phyloP scores from a whole-genome alignment of 2,329 filamentous ascomycete species.

The Exophiala sp. region DNA sequence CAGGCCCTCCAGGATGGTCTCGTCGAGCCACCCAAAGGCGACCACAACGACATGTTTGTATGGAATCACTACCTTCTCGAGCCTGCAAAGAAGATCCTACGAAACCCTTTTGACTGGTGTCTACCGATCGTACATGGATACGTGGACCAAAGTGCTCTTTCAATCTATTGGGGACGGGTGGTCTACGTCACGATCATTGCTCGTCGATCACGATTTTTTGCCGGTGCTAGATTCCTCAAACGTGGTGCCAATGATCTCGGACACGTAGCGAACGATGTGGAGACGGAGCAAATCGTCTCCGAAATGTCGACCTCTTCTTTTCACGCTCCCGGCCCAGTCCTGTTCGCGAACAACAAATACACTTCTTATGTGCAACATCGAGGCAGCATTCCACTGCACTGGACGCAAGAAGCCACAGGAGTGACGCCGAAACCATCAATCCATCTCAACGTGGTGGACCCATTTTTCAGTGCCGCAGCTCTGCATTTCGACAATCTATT shows the following conservation, averaged over 20 bases:
- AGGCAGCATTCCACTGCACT: constrained; percentile 93
- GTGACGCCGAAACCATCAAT: constrained; percentile 97
- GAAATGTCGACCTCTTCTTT: constrained; percentile 94
- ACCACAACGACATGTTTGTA: constrained; percentile 93
- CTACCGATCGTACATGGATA: constrained; percentile 93
- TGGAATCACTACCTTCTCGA: constrained; percentile 91
- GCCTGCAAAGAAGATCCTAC: constrained; percentile 66
- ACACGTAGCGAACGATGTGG: constrained; percentile 96
- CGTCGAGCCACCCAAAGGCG: constrained; percentile 56
- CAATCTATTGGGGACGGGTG: constrained; percentile 74
- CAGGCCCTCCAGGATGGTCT: constrained; percentile 64
- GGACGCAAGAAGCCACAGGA: constrained; percentile 93
- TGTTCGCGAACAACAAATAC: constrained; percentile 85
- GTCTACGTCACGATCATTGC: constrained; percentile 94
- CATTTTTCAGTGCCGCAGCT: constrained; percentile 89
- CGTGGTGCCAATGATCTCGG: constrained; percentile 90
- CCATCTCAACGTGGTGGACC: constrained; percentile 89
- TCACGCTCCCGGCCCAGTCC: constrained; percentile 78
- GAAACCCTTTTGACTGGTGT: constrained; percentile 91
- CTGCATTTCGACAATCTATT: constrained; percentile 95
- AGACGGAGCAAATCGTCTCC: constrained; percentile 96
- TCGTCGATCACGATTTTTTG: constrained; percentile 85
- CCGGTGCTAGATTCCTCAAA: constrained; percentile 90
- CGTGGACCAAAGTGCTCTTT: constrained; percentile 82
- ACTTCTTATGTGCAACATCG: constrained; percentile 96